phyloP scores from a whole-genome alignment of 2,329 filamentous ascomycete genomes.

The Leptographium radiaticola region DNA sequence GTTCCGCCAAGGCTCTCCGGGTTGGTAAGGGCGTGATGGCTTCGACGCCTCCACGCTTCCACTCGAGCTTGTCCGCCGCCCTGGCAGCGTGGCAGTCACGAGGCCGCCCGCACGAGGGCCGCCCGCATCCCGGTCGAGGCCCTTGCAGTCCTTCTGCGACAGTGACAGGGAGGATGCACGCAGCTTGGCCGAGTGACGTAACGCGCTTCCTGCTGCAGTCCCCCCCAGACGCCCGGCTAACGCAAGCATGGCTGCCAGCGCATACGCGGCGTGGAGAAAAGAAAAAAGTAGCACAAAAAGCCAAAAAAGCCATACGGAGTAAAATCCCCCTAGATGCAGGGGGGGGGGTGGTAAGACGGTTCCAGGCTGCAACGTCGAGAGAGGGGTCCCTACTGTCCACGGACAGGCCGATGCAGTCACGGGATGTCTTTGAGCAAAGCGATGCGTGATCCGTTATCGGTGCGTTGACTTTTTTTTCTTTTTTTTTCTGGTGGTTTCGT shows the following conservation, averaged over 20 bases:
- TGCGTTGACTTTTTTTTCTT: background rate
- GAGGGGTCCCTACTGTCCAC: background rate
- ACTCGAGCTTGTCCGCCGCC: too few species aligned
- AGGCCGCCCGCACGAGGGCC: too few species aligned
- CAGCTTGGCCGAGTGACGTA: background rate
- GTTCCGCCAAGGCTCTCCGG: too few species aligned
- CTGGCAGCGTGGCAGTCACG: background rate
- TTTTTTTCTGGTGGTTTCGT: background rate
- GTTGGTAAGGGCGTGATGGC: too few species aligned
- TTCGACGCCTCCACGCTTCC: too few species aligned
- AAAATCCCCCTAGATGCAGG: too few species aligned
- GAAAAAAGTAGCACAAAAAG: background rate
- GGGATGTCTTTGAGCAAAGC: background rate
- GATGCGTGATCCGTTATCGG: background rate
- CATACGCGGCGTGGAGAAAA: background rate
- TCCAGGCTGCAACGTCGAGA: background rate
- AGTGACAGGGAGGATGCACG: background rate
- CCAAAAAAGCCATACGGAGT: background rate
- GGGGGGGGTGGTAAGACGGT: background rate
- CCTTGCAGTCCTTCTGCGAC: background rate
- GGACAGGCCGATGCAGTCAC: background rate
- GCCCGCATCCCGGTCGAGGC: background rate
- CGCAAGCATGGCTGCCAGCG: conserved; percentile 3
- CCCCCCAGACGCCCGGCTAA: background rate
- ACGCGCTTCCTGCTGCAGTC: background rate